A percentile compares a stretch with the other conserved stretches of the same genome.
Conservation (phyloP, 2,329 filamentous ascomycete species). For the Aspergillus sp. region DNA sequence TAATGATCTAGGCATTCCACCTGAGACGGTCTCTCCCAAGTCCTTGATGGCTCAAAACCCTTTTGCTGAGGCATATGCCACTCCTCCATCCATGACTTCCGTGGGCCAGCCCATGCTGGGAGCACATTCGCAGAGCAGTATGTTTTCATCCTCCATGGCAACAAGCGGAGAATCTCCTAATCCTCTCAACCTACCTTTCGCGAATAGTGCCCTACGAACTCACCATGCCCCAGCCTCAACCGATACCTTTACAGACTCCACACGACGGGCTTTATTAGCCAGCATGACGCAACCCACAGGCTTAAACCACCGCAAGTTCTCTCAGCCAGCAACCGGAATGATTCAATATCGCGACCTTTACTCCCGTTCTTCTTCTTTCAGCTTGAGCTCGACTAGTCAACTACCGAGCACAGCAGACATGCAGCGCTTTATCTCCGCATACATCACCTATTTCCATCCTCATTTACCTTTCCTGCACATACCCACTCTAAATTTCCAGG, state of each 20-base stretch:
- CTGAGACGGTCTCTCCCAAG: conserved; percentile 74
- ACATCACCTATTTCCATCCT: conserved; percentile 89
- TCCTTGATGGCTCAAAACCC: conserved; percentile 69
- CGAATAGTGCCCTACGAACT: conserved; percentile 63
- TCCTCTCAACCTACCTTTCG: conserved; percentile 47
- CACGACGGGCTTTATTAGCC: conserved; percentile 61
- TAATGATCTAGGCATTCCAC: conserved; percentile 69
- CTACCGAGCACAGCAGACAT: conserved; percentile 81
- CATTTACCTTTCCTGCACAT: conserved; percentile 94
- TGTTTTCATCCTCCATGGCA: conserved; percentile 48
- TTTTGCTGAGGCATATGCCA: conserved; percentile 71
- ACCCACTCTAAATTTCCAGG: conserved; percentile 86
- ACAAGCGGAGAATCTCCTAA: conserved; percentile 47
- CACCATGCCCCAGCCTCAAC: conserved; percentile 61
- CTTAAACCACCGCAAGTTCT: conserved; percentile 59
- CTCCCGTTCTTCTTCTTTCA: conserved; percentile 33
- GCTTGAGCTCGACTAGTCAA: conserved; percentile 48
- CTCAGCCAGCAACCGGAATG: conserved; percentile 57
- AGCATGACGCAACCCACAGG: conserved; percentile 61
- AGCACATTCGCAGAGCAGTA: conserved; percentile 57
- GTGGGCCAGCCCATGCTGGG: conserved; percentile 72
- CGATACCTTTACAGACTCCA: conserved; percentile 66
- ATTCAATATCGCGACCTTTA: conserved; percentile 37
- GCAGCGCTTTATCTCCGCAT: conserved; percentile 85
- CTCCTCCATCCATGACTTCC: conserved; percentile 72